Evolutionary conservation across 148 eudicot species (phyloP), one percentile per base, ranked within the genome.

Genomic region (Vaccinium corymbosum): DNA sequence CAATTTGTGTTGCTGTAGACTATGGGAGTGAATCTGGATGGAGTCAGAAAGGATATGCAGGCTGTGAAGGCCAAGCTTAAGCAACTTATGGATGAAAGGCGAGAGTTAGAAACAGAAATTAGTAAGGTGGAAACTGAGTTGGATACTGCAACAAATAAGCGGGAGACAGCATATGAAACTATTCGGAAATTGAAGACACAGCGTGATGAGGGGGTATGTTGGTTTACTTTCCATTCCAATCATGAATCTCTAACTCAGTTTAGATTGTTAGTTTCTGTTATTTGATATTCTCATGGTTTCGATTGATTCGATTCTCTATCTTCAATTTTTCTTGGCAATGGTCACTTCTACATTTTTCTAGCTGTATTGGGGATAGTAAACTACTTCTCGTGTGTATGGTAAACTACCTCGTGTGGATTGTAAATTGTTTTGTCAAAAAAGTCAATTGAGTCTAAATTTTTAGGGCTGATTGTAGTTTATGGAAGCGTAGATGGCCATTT

Each of bases 11-110:
- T 13, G 49, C 62, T 89, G 72, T 86, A 95, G 98, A 89, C 86
- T 62, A 89, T 95, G 76, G 93, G 95, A 51, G 90, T 88, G 62
- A 95, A 90, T 89, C 85, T 94, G 84, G 95, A 93, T 78, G 97
- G 94, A 85, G 95, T 93, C 52, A 86, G 89, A 84, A 94, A 94
- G 89, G 95, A 93, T 51, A 89, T 89, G 80, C 90, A 87, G 83
- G 90, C 83, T 0, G 83, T 92, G 51, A 82, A 83, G 82, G 85
- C 86, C 22, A 91, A 90, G 89, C 71, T 85, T 78, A 90, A 87
- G 59, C 83, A 85, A 80, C 93, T 92, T 57, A 84, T 85, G 71
- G 90, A 84, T n/a, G 87, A 90, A 87, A 81, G 88, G 81, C 76
- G 71, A 35, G 89, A 80, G 42, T 42, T 92, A 59, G 87, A 90